Base-by-base conservation (phyloP, 192 early-diverging fungal genomes). In the Umbelopsis sp. region DNA sequence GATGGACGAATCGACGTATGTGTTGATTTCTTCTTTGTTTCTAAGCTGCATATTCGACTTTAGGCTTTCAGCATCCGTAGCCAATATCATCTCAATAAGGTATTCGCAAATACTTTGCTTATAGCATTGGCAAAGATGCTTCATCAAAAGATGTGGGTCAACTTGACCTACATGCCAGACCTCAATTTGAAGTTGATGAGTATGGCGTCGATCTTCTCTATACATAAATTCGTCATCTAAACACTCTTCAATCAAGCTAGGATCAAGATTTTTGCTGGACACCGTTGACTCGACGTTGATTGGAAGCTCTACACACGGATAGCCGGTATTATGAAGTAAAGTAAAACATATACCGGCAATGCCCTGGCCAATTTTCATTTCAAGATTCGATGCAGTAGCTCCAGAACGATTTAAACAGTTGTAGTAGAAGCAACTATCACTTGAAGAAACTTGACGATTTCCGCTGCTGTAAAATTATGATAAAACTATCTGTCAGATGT, bases 71-170 rank as follows among this genome's bases (percentile, higher is more conserved):
- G 47, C 17, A 34, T 34, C 31, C 6, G 31, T 50, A 16, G 59
- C 36, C 6, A 62, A 62, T 24, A 87, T 82, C 6, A 74, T 78
- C 72, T 88, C 87, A 47, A 86, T 78, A 22, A 85, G 78, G 51
- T 85, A 86, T 29, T 88, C 87, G 56, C 87, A 88, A 17, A 88
- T 59, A 43, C 80, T 82, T 68, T 86, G 87, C 10, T 72, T 74
- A 56, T 86, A 84, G 53, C 85, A 85, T 44, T 74, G 72, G 38
- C 56, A 72, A 36, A 88, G 65, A 14, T 80, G 51, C 1, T 86
- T 80, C 22, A 84, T 52, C 4, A 88, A 41, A 0, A 70, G 54
- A 0, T 73, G 22, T 0, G 76, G 77, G 53, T 84, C 80, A 56
- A 85, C 73, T 14, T 70, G 52, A 16, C 85, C 82, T 29, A 84